Base-by-base conservation (phyloP, 2,329 filamentous ascomycete genomes). In the Aspergillus japonicus region DNA sequence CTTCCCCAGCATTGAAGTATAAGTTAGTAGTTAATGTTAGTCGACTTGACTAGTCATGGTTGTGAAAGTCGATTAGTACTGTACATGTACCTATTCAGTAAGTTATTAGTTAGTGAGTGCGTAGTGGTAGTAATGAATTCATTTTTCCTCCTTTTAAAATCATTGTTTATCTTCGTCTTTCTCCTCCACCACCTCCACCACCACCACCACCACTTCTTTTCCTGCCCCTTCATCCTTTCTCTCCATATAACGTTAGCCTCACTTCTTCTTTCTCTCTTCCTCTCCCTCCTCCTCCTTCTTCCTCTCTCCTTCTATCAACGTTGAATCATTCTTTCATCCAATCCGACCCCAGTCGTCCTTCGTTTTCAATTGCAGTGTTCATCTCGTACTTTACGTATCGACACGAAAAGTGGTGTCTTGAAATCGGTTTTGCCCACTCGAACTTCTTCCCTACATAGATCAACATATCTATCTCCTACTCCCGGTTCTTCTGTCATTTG, bases 191-290 rank as follows among this genome's bases (percentile, higher is more conserved):
- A 31, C 33, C 23, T 50, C 24, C 24, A 21, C 26, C 26, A 1
- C 26, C 26, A 51, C 58, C 53, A 58, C 51, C 59, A 56, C 51
- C 50, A 19, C 47, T 54, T 57, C 47, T 50, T 12, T 47, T 54
- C 44, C 56, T 53, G 16, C 53, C 59, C 64, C 50, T 47, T 55
- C 54, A 42, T 26, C 53, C 52, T 58, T 55, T 57, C 39, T 59
- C 24, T 61, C 53, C 53, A 23, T 50, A 47, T 55, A 56, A 5
- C 49, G 1, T 50, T 16, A 39, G 3, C 21, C 21, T 50, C 31
- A 12, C 31, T 31, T 42, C n/a, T 42, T 35, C 39, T 53, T 49
- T 2, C 23, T 23, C 23, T 23, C 23, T 3, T 23, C 23, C 23
- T 23, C 23, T 23, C 2, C 23, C 23, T 21, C 21, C 21, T 21